Percentiles rank a stretch among this genome's conserved stretches.
phyloP scores from a whole-genome alignment of 495 filamentous ascomycete species.

The Aspergillus leporis region DNA sequence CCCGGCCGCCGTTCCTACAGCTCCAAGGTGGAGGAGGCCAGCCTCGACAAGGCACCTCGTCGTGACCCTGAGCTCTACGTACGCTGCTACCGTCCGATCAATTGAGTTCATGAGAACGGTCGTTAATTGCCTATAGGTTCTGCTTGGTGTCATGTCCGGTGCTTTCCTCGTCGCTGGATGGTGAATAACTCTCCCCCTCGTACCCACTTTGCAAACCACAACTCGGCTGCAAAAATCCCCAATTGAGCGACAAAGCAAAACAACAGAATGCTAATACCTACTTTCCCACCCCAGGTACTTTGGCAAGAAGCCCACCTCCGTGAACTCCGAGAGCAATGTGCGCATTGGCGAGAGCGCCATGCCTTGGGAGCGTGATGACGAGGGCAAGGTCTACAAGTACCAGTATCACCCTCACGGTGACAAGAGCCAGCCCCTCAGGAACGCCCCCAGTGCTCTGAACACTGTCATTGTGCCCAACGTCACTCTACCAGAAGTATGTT shows the following conservation, averaged over 20 bases:
- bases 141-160: constrained; percentile 87
- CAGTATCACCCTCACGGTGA: constrained; percentile 92
- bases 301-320: constrained; percentile 84
- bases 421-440: constrained; percentile 68
- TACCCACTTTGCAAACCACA: constrained; percentile 33
- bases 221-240: constrained; percentile 13
- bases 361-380: constrained; percentile 79
- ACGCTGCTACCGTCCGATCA: constrained; percentile 29
- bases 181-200: constrained; percentile 61
- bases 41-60: constrained; percentile 66
- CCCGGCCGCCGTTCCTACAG: constrained; percentile 43
- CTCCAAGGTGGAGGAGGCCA: constrained; percentile 49
- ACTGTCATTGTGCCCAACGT: constrained; percentile 91
- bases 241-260: constrained; percentile 1
- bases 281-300: constrained; percentile 36
- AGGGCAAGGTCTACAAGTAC: constrained; percentile 71
- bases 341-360: constrained; percentile 70
- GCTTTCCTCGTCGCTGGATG: constrained; percentile 85
- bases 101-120: constrained; percentile 6
- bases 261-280: constrained; percentile 18
- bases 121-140: constrained; percentile 59
- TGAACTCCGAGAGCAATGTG: constrained; percentile 78
- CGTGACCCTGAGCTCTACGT: constrained; percentile 83
- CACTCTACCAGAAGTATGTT: constrained; percentile 80
- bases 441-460: constrained; percentile 93